phyloP scores from a whole-genome alignment of 129 eudicot genomes.

The Lonicera japonica region DNA sequence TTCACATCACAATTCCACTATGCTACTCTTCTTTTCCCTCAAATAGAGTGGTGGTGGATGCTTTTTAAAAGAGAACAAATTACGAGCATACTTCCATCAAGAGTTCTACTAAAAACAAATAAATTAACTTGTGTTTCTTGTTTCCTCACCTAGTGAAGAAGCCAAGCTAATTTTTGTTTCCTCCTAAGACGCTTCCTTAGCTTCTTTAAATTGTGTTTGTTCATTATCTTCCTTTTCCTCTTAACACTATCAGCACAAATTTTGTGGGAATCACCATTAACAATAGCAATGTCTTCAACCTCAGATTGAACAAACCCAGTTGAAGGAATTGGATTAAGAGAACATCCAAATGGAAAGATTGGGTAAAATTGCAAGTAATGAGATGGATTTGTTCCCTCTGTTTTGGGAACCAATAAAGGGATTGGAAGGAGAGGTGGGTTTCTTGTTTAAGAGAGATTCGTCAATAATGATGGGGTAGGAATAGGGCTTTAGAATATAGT shows the following conservation, averaged over 20 bases:
- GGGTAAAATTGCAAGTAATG: slow-evolving; percentile 28
- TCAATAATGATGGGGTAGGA: slow-evolving; percentile 15
- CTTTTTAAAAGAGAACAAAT: too few relatives aligned
- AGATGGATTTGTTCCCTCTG: slow-evolving; percentile 15
- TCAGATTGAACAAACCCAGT: slow-evolving; percentile 23
- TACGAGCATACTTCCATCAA: too few relatives aligned
- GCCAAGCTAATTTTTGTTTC: slow-evolving; percentile 31
- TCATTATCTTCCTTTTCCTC: slow-evolving; percentile 96
- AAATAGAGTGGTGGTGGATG: too few relatives aligned
- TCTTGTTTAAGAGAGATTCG: slow-evolving; percentile 15
- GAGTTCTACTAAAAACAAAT: too few relatives aligned
- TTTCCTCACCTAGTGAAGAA: slow-evolving; percentile 29
- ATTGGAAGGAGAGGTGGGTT: slow-evolving; percentile 1
- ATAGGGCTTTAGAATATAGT: slow-evolving; percentile 27
- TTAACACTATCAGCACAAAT: slow-evolving; percentile 92
- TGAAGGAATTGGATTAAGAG: slow-evolving; percentile 36
- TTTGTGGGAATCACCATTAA: slow-evolving; percentile 17
- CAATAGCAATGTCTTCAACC: slow-evolving; percentile 23
- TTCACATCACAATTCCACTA: too few relatives aligned
- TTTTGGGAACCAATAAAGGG: neutral
- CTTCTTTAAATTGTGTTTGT: slow-evolving; percentile 83
- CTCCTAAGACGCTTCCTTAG: slow-evolving; percentile 72
- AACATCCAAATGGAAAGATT: slow-evolving; percentile 49
- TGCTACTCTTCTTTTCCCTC: too few relatives aligned
- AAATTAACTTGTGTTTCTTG: too few relatives aligned